Percentiles rank a stretch among this genome's conserved stretches.
Conservation (phyloP, 352 stramenopile genomes). For the Phytophthora aleatoria region DNA sequence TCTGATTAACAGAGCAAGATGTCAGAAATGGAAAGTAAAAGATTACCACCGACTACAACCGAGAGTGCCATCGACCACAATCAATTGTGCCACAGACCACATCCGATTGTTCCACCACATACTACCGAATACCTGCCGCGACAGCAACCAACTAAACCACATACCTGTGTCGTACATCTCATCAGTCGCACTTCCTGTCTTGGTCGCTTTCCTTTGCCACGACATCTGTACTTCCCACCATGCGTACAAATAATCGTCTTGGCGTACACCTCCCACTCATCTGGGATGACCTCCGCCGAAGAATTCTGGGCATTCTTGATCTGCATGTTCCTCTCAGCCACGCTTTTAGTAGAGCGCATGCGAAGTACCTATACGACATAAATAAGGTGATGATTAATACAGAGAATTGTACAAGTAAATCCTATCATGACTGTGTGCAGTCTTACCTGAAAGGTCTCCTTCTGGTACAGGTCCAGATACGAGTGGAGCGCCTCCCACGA, state of each 20-base stretch:
- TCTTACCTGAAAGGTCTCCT: neutral
- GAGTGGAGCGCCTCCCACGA: neutral
- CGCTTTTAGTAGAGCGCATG: neutral
- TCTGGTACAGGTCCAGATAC: neutral
- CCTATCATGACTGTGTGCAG: neutral
- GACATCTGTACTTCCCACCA: neutral
- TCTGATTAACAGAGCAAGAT: neutral
- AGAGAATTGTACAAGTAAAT: neutral
- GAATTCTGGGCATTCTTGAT: neutral
- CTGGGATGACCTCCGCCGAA: neutral
- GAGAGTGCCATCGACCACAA: too few relatives aligned
- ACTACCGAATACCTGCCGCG: too few relatives aligned
- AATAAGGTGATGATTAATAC: neutral
- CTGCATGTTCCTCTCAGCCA: neutral
- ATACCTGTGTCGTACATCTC: too few relatives aligned
- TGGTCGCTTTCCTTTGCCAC: neutral
- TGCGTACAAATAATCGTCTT: neutral
- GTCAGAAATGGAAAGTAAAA: neutral
- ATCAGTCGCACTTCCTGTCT: too few relatives aligned
- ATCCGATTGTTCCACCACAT: too few relatives aligned
- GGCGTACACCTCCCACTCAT: neutral
- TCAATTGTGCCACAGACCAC: too few relatives aligned
- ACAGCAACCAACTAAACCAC: too few relatives aligned
- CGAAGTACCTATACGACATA: neutral
- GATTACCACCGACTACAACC: too few relatives aligned